Evolutionary conservation across 768 basidiomycete genomes (phyloP), one percentile per base, ranked within the genome.

Genomic region (Lentinus brumalis): DNA sequence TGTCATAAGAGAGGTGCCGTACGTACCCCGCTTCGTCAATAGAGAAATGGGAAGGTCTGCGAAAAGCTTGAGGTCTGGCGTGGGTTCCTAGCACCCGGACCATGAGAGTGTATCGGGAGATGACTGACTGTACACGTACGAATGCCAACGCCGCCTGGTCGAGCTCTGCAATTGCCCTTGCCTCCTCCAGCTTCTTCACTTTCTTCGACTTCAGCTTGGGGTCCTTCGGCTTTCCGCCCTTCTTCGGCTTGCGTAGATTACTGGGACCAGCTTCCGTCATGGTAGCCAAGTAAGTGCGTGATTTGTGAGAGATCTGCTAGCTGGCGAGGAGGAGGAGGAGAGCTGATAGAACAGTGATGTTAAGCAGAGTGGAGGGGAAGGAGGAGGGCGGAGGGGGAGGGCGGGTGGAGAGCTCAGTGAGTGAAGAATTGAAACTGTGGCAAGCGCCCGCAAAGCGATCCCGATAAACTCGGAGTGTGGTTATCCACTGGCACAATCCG

Each of bases 21-120:
- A 3, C 4, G 39, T 61, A 86, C 92, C 93, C 75, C 84, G 83
- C 69, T 91, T 88, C 2, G 94, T 94, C 15, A 78, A 73, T 12
- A 85, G 80, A 0, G 92, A 94, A 45, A 96, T 83, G 6, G 93
- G 94, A 18, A 95, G 80, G 67, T 91, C 86, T 21, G 82, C 67
- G 72, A 95, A 95, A 3, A 80, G 73, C 57, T 79, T 81, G 26
- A 89, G 70, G 38, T 78, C 82, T 3, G 76, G 74, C 6, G 82
- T 74, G 3, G 84, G 72, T 45, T 79, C 79, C 89, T 91, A 68
- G 3, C 44, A 29, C 8, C 26, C 10, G 29, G 16, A 8, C 10
- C 16, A 30, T 40, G 89, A 66, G 2, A 14, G 39, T 41, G 21
- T 18, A 32, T 12, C n/a, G 16, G 69, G 62, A 60, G 67, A 60